Base-by-base conservation (phyloP, 1,284 basidiomycete genomes). In the Takashimella tepidaria region DNA sequence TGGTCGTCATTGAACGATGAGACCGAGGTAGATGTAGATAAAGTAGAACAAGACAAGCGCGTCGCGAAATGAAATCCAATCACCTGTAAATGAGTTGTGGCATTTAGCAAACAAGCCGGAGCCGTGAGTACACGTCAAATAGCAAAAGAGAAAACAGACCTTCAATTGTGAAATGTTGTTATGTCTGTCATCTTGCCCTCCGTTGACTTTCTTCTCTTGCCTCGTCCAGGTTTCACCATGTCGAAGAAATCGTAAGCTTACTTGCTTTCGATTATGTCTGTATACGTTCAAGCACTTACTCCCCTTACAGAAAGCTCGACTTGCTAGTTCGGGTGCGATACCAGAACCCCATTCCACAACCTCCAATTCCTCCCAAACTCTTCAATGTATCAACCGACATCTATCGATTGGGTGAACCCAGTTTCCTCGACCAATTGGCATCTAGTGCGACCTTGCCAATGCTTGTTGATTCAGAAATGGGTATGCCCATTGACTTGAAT, bases 351-450 rank as follows among this genome's bases (percentile, higher is more conserved):
- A 82, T 97, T 3, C 92, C 92, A 2, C 80, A 91, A 10, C 92
- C 93, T 37, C 91, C 92, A 78, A 96, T 89, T 79, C 92, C 92
- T 12, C 92, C 92, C 40, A 95, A 95, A 76, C 78, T 96, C 16
- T 80, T 97, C 64, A 83, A 92, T 56, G 87, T 96, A 52, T 84
- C 87, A 24, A 95, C 92, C 26, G 83, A 88, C 69, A 85, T 90
- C 11, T 48, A 58, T 26, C 87, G 92, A 41, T 91, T 95, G 74
- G 87, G 89, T 21, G 82, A 82, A 24, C 87, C 89, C 16, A 85
- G 87, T 64, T 92, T 92, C 63, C 81, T 92, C 22, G 83, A 88
- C 58, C 81, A 84, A 19, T 78, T 96, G 42, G 87, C 88, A 1
- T 83, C 85, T 47, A 87, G 88, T 45, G 83, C 84, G 5, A 86